These are phyloP conservation scores for Tripterygium wilfordii DNA, from an alignment of 177 flowering plant genomes.

Conservation along the genomic window DNA sequence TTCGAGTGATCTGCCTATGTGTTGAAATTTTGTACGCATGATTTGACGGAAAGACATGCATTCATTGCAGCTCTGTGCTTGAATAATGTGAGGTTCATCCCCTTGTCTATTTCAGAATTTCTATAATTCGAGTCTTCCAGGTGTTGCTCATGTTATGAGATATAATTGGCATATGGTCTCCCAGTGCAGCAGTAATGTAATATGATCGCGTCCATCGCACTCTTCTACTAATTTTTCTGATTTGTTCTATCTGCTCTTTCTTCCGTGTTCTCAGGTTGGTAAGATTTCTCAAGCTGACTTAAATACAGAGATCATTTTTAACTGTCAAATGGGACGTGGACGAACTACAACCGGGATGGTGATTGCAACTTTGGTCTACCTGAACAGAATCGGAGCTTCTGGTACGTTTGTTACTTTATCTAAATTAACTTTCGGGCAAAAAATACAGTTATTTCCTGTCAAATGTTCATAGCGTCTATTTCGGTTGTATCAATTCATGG, in stretches of 20 bases:
- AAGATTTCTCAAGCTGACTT: constrained; percentile 69
- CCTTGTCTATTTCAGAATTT: no score
- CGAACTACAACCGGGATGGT: constrained; percentile 98
- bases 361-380: constrained; percentile 86
- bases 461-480: no score
- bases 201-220: background rate
- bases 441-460: background rate
- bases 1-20: no score
- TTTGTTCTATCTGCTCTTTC: background rate
- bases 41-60: no score
- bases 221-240: background rate
- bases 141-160: no score
- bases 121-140: no score
- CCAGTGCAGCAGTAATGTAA: no score
- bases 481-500: no score
- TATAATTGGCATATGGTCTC: no score
- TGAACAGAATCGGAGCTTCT: constrained; percentile 79
- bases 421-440: background rate
- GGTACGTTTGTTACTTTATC: constrained; percentile 42
- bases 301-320: constrained; percentile 72
- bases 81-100: no score
- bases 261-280: constrained; percentile 48
- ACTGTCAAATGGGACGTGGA: constrained; percentile 99
- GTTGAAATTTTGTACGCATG: no score
- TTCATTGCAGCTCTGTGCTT: no score